Evolutionary conservation across 768 basidiomycete genomes (phyloP).

Genomic region (Kwoniella dendrophila): DNA sequence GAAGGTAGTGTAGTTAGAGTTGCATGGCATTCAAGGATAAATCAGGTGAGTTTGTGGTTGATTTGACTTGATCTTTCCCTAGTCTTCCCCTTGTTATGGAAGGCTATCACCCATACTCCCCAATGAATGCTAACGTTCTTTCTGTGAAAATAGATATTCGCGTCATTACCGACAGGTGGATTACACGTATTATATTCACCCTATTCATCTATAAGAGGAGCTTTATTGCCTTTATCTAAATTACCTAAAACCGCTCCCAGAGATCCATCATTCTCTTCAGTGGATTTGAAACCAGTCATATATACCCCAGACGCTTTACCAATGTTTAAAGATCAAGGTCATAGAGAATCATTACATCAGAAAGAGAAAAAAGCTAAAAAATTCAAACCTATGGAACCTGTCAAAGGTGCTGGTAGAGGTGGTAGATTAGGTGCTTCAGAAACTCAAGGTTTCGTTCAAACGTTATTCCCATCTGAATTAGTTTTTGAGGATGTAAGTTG

Average conservation of each 20-base stretch:
- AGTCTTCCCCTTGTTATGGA: no score
- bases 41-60: slow-evolving; percentile 81
- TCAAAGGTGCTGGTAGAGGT: slow-evolving; percentile 88
- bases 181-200: slow-evolving; percentile 93
- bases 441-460: slow-evolving; percentile 94
- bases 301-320: slow-evolving; percentile 88
- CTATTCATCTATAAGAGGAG: slow-evolving; percentile 82
- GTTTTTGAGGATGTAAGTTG: slow-evolving; percentile 85
- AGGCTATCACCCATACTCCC: no score
- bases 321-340: slow-evolving; percentile 86
- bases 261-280: slow-evolving; percentile 74
- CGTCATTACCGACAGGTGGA: slow-evolving; percentile 82
- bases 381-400: slow-evolving; percentile 85
- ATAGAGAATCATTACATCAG: slow-evolving; percentile 69
- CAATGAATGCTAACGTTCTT: background rate
- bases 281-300: slow-evolving; percentile 80
- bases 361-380: slow-evolving; percentile 91
- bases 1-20: slow-evolving; percentile 73
- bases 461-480: slow-evolving; percentile 64
- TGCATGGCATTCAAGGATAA: slow-evolving; percentile 94
- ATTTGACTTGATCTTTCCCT: no score
- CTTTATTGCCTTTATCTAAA: slow-evolving; percentile 83
- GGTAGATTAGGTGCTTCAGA: slow-evolving; percentile 95
- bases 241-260: slow-evolving; percentile 76
- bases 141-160: slow-evolving; percentile 67